Base-by-base conservation (phyloP, 2,329 filamentous ascomycete genomes). In the Aspergillus latus region DNA sequence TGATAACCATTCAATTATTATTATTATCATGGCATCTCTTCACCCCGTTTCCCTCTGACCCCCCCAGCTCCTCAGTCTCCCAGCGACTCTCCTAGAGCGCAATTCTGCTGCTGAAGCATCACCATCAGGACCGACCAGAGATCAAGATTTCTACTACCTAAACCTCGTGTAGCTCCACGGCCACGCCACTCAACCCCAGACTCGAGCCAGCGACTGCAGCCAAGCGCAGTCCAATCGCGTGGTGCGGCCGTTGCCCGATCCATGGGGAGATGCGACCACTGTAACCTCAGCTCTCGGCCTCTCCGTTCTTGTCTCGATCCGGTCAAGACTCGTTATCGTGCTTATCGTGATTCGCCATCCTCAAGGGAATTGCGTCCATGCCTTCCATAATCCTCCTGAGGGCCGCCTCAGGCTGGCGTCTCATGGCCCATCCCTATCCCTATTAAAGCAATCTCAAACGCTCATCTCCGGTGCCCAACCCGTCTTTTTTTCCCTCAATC, bases 271-370 rank as follows among this genome's bases (percentile, higher is more conserved):
- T 48, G 34, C 36, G 37, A 34, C 21, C 21, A 54, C 44, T 59
- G 57, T 54, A 57, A 59, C 58, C 54, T 59, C 58, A 59, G 58
- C 46, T 54, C 54, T 56, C 54, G 54, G 54, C 54, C n/a, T n/a
- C n/a, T n/a, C n/a, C n/a, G n/a, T n/a, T n/a, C n/a, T n/a, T 21
- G 21, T 21, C 21, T 21, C 21, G 21, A 43, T 51, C 16, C 21
- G 50, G 43, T 29, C 16, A 34, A 51, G 39, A 26, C 42, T 26
- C 29, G 39, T 9, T 29, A 16, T 29, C 10, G 43, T 30, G 28
- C 42, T 52, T 52, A 47, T 52, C 50, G 15, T 52, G 50, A 52
- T 52, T 52, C 50, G 50, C 43, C 50, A 46, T 49, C 21, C 21
- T 16, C 4, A 34, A 21, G 21, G 21, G 21, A 21, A 46, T 37